Base-by-base conservation (phyloP, 192 early-diverging fungal genomes). In the Umbelopsis vinacea region DNA sequence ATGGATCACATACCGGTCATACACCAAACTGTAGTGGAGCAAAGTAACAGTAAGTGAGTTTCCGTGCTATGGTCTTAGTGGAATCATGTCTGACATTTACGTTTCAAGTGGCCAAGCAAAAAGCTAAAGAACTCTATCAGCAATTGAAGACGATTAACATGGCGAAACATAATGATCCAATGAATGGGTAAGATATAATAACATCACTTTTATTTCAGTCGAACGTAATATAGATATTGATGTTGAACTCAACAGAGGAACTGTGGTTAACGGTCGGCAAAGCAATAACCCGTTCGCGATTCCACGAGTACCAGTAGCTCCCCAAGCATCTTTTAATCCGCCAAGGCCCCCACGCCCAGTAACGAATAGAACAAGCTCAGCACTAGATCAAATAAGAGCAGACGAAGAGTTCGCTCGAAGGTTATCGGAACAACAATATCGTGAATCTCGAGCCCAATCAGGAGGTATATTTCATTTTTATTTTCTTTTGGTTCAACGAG, bases 81-180 rank as follows among this genome's bases (percentile, higher is more conserved):
- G 29, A 29, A 29, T 14, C 26, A 55, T 26, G 23, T 22, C 53
- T 54, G 57, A 33, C 8, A 29, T 29, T 63, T 12, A n/a, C 29
- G 15, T 35, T 7, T 63, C 29, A 63, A 63, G 57, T 63, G 33
- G 57, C 57, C 4, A 63, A 63, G 33, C 57, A 63, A 63, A 63
- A 63, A 14, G 57, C 57, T 19, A 63, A 63, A 37, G 57, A 63
- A 14, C 33, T 63, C 8, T 63, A 63, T 26, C 57, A 63, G 57
- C 57, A 63, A 35, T 37, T 63, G 57, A 63, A 37, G 57, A 37
- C 57, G 1, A 63, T 29, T 5, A 63, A 63, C 33, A 63, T 63
- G 57, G 57, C 57, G 2, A 63, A 37, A 26, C 29, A 37, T 12
- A 63, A 6, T 14, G 33, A 63, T 19, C n/a, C 17, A 35, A 19